A percentile compares a stretch with the other conserved stretches of the same genome.
Conservation (phyloP, 495 filamentous ascomycete species). For the Bacidia gigantensis region DNA sequence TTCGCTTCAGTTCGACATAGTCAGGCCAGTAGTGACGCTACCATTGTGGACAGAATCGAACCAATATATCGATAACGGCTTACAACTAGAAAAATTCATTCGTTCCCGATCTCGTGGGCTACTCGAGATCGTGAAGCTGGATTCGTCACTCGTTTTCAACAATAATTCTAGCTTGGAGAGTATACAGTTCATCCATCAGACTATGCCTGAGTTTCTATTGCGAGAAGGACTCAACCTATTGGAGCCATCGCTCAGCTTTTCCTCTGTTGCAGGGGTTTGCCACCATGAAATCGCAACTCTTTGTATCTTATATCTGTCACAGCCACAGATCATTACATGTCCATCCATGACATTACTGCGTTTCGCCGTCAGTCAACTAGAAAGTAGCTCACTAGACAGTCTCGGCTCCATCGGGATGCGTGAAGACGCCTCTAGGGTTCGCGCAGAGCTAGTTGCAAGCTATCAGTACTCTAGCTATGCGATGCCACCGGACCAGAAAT, state of each 20-base stretch:
- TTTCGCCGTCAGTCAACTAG: background rate
- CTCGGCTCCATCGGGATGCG: background rate
- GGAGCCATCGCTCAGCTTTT: background rate
- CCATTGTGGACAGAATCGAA: background rate
- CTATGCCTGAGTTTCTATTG: background rate
- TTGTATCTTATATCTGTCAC: background rate
- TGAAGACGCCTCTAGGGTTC: background rate
- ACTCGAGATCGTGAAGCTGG: background rate
- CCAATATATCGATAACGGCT: background rate
- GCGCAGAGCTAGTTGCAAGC: background rate
- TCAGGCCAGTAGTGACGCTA: background rate
- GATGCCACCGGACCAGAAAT: background rate
- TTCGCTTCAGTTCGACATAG: background rate
- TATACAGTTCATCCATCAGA: background rate
- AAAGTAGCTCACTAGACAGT: background rate
- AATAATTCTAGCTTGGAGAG: background rate
- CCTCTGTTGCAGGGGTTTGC: background rate
- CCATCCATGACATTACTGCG: background rate
- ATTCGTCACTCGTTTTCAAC: background rate
- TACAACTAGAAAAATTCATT: background rate
- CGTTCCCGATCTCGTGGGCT: background rate
- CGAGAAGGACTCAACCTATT: background rate
- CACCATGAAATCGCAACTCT: background rate
- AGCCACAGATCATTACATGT: background rate
- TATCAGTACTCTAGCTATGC: background rate